Percentiles rank a stretch among this genome's conserved stretches.
Conservation (phyloP, 2,329 filamentous ascomycete species). For the Tympanopsis confertula region DNA sequence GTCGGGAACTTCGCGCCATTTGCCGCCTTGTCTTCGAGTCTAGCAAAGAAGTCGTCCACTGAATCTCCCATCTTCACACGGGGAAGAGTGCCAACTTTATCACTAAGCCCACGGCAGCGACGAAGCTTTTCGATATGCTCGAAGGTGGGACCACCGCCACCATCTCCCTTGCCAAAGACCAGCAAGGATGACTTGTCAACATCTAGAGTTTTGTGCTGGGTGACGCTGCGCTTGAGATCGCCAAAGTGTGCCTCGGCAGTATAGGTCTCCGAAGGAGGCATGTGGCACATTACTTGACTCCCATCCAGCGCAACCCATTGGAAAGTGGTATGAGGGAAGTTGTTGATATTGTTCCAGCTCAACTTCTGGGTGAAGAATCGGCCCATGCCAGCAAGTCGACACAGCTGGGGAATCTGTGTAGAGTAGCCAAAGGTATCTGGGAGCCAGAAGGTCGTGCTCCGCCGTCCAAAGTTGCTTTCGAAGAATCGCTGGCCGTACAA, state of each 20-base stretch:
- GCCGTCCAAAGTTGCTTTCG: constrained; percentile 78
- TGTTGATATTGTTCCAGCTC: constrained; percentile 99
- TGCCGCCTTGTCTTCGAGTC: constrained; percentile 64
- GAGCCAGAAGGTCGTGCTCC: constrained; percentile 89
- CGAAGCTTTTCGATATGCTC: constrained; percentile 90
- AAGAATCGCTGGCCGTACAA: constrained; percentile 92
- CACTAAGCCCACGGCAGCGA: constrained; percentile 80
- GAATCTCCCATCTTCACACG: constrained; percentile 79
- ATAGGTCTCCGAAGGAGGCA: constrained; percentile 92
- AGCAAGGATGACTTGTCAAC: constrained; percentile 82
- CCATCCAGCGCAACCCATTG: constrained; percentile 96
- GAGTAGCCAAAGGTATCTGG: constrained; percentile 98
- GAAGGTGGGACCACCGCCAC: constrained; percentile 88
- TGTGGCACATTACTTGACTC: constrained; percentile 93
- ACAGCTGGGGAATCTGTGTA: constrained; percentile 84
- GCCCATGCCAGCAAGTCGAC: constrained; percentile 86
- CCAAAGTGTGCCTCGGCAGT: constrained; percentile 90
- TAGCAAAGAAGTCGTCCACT: constrained; percentile 89
- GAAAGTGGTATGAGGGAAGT: constrained; percentile 96
- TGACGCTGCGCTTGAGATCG: constrained; percentile 78
- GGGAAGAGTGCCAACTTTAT: constrained; percentile 72
- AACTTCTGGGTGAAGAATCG: constrained; percentile 96
- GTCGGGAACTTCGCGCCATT: constrained; percentile 62
- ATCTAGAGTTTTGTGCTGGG: constrained; percentile 90
- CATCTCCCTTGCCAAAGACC: constrained; percentile 93